These are phyloP conservation scores for Phallus indusiatus DNA, from an alignment of 768 basidiomycete genomes.

Conservation along the genomic window DNA sequence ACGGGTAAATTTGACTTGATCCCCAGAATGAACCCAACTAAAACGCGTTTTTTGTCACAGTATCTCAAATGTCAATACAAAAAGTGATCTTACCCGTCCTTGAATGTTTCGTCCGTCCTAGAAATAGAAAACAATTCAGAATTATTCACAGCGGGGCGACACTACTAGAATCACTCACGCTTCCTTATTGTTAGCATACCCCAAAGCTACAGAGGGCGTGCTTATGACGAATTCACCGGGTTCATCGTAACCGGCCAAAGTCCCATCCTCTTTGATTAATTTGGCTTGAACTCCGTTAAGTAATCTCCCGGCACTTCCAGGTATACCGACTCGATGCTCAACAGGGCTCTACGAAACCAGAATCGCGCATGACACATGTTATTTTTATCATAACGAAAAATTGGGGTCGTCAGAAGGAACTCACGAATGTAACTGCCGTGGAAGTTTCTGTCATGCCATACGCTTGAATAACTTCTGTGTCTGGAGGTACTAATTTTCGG, in stretches of 20 bases:
- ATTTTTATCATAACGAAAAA: background rate
- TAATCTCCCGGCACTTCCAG: slow-evolving; percentile 51
- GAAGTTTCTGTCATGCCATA: slow-evolving; percentile 63
- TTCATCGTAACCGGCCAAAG: slow-evolving; percentile 44
- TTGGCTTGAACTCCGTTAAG: slow-evolving; percentile 47
- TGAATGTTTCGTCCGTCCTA: slow-evolving; percentile 61
- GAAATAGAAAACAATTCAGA: background rate
- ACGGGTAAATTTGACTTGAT: slow-evolving; percentile 4
- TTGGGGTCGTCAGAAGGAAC: slow-evolving; percentile 31
- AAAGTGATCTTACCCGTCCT: slow-evolving; percentile 41
- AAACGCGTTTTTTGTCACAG: background rate
- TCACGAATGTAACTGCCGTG: slow-evolving; percentile 43
- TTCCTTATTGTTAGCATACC: slow-evolving; percentile 48
- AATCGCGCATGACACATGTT: background rate
- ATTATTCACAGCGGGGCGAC: background rate
- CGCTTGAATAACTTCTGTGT: slow-evolving; percentile 38
- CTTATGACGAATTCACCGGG: slow-evolving; percentile 50
- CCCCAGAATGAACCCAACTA: slow-evolving; percentile 6
- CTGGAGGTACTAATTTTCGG: slow-evolving; percentile 11
- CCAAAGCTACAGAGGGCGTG: slow-evolving; percentile 47
- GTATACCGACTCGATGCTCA: slow-evolving; percentile 25
- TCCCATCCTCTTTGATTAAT: slow-evolving; percentile 49
- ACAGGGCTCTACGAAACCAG: background rate
- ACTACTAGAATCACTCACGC: slow-evolving; percentile 38
- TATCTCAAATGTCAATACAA: no score